phyloP scores from a whole-genome alignment of 2,329 filamentous ascomycete species.

The Blumeriella jaapii region DNA sequence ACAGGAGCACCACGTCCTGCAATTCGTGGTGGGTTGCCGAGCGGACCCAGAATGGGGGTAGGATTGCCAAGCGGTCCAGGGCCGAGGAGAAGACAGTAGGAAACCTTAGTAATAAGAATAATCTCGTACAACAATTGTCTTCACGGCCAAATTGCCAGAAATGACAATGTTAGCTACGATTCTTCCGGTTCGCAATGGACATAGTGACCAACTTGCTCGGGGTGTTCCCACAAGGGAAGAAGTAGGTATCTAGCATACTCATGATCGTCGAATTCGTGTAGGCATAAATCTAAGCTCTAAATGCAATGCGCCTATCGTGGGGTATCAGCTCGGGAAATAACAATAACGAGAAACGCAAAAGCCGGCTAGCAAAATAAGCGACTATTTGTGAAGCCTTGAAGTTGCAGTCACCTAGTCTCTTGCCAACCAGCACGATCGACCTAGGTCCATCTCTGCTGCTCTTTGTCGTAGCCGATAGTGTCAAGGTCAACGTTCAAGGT shows the following conservation, averaged over 20 bases:
- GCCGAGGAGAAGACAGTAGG: neutral
- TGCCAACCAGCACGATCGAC: neutral
- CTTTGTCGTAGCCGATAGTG: slow-evolving; percentile 51
- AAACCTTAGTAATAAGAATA: too few relatives aligned
- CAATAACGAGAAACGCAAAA: neutral
- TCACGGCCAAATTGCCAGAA: too few relatives aligned
- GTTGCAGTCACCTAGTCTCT: neutral
- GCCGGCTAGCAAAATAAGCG: neutral
- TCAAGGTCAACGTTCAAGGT: slow-evolving; percentile 50
- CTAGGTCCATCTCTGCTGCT: slow-evolving; percentile 42
- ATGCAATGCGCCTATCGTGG: slow-evolving; percentile 3
- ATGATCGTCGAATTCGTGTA: neutral
- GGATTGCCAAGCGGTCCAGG: slow-evolving; percentile 4
- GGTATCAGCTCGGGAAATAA: slow-evolving; percentile 4
- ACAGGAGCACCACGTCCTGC: neutral
- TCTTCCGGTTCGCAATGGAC: too few relatives aligned
- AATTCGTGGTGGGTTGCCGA: slow-evolving; percentile 1
- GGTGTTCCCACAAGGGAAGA: too few relatives aligned
- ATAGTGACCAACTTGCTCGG: too few relatives aligned
- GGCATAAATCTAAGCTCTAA: slow-evolving; percentile 4
- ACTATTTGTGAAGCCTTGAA: slow-evolving; percentile 1
- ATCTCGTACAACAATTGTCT: too few relatives aligned
- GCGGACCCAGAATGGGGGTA: slow-evolving; percentile 2
- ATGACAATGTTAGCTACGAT: too few relatives aligned
- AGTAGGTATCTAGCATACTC: neutral